Conservation (phyloP, 2,329 filamentous ascomycete species). For the Colletotrichum sp. region DNA sequence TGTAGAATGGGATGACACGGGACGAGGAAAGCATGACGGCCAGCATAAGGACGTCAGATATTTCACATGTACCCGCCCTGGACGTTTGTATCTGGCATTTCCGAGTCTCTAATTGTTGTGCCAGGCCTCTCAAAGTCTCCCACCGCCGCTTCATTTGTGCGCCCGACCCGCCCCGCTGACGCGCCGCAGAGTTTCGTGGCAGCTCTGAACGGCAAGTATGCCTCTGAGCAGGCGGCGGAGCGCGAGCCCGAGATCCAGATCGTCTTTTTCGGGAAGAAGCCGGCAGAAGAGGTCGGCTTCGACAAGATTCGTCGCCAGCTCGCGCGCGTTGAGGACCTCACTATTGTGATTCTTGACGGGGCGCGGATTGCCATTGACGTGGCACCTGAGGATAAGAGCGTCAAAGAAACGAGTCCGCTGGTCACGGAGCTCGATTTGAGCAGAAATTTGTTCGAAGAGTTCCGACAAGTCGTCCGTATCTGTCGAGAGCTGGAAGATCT, state of each 20-base stretch:
- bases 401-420: constrained; percentile 62
- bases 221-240: constrained; percentile 54
- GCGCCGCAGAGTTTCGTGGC: constrained; percentile 74
- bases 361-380: constrained; percentile 59
- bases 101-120: constrained; percentile 14
- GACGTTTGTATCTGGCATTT: neutral
- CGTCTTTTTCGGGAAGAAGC: constrained; percentile 72
- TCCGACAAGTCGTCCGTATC: constrained; percentile 72
- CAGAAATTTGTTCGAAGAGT: constrained; percentile 76
- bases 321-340: constrained; percentile 78
- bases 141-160: constrained; percentile 85
- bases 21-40: constrained; percentile 89
- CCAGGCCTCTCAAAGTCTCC: constrained; percentile 65
- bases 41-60: constrained; percentile 80
- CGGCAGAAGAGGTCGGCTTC: constrained; percentile 93
- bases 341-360: constrained; percentile 82
- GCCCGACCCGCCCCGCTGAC: constrained; percentile 76
- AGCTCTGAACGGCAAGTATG: constrained; percentile 86
- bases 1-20: constrained; percentile 93
- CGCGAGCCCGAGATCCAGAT: constrained; percentile 51
- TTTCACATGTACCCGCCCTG: constrained; percentile 71
- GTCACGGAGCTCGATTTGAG: constrained; percentile 85
- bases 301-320: constrained; percentile 87
- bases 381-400: constrained; percentile 37
- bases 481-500: constrained; percentile 73